Conservation (phyloP, 2,329 filamentous ascomycete species). For the Leptographium procerum region DNA sequence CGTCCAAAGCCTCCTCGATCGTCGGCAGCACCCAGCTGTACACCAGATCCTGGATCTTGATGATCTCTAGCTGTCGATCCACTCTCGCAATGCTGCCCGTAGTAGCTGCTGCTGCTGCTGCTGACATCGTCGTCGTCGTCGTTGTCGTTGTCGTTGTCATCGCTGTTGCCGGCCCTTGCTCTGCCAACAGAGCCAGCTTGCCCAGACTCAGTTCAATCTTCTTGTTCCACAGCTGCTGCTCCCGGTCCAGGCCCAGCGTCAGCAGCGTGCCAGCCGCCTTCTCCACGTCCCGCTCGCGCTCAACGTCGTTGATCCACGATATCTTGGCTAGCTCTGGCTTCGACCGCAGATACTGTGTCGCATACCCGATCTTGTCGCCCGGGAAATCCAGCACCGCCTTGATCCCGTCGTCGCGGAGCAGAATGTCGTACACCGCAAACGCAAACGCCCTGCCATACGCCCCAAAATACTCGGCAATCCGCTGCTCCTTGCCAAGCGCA, state of each 20-base stretch:
- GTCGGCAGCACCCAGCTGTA: conserved; percentile 59
- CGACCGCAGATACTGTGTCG: conserved; percentile 69
- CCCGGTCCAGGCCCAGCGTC: conserved; percentile 56
- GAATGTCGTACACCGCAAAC: conserved; percentile 67
- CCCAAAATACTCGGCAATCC: conserved; percentile 44
- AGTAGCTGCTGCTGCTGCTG: not conserved
- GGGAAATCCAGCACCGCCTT: conserved; percentile 60
- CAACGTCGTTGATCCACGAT: conserved; percentile 90
- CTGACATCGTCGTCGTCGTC: not conserved
- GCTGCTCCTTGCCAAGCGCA: conserved; percentile 34
- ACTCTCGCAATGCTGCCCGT: conserved; percentile 27
- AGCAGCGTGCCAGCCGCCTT: conserved; percentile 62
- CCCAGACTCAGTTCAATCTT: conserved; percentile 84
- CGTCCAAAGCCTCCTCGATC: conserved; percentile 64
- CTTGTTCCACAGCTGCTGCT: conserved; percentile 81
- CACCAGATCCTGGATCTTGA: conserved; percentile 69
- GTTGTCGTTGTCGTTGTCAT: conserved; percentile 12
- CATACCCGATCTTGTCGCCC: conserved; percentile 53
- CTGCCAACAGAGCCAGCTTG: conserved; percentile 67
- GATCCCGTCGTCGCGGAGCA: conserved; percentile 57
- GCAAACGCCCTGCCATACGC: conserved; percentile 56
- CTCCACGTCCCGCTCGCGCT: conserved; percentile 61
- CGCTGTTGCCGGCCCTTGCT: conserved; percentile 16
- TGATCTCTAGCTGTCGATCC: conserved; percentile 54
- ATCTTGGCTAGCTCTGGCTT: conserved; percentile 64